Evolutionary conservation across 768 basidiomycete species (phyloP), one percentile per base, ranked within the genome.

Genomic region (Rhodosporidiobolus sp.): DNA sequence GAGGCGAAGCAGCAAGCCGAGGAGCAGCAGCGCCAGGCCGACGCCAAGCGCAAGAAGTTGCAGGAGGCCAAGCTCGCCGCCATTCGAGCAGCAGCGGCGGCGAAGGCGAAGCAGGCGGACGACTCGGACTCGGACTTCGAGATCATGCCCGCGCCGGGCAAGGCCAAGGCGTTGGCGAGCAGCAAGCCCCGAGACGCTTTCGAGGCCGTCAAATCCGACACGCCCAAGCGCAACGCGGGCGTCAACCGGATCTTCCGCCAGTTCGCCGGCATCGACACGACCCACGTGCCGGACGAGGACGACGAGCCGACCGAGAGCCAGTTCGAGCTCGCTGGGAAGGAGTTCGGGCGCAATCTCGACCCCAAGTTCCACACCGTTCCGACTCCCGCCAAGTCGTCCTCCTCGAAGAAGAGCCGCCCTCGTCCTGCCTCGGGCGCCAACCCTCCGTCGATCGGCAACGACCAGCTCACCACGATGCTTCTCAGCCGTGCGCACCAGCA

Each of bases 61-160:
- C 28, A 54, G 48, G n/a, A 28, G 28, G 26, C 26, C 34, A 60
- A 63, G 48, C 22, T 11, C 19, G 59, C 30, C 2, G 50, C 48
- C 9, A 28, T 50, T 10, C 52, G 35, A 4, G 46, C 24, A 14
- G 61, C 63, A 26, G 28, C 22, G 43, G 20, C 10, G 24, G n/a
- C 34, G 10, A 43, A 32, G n/a, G 26, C 34, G 7, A 10, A 5
- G 12, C 12, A 16, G 9, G 61, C 49, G 8, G 35, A 16, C 19
- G 73, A 70, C 63, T 65, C 63, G 43, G 70, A 71, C 46, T 65
- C 69, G 59, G 73, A 75, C 19, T 19, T 70, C 62, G 73, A 75
- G 54, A 69, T 71, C 35, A 53, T 64, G 56, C 63, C 54, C 3
- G 58, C 34, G 12, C 66, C 72, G 26, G 32, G 55, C n/a, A 57